phyloP scores from a whole-genome alignment of 2,329 filamentous ascomycete species.

The Parastagonospora avenae region DNA sequence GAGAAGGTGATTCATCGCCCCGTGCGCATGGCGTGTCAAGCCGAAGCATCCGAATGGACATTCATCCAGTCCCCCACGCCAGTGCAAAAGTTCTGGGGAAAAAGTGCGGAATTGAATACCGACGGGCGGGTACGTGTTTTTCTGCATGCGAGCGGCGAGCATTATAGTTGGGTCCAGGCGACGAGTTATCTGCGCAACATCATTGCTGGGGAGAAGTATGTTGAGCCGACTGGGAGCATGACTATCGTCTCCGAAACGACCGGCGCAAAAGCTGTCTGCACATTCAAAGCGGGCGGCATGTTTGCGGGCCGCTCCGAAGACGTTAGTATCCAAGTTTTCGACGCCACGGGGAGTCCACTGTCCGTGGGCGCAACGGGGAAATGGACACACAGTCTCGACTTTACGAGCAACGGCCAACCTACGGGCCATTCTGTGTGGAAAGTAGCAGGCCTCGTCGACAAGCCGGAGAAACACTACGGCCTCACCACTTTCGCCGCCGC shows the following conservation, averaged over 20 bases:
- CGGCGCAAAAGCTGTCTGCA: constrained; percentile 80
- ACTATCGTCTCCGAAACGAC: constrained; percentile 81
- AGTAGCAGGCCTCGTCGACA: constrained; percentile 76
- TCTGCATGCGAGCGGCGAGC: constrained; percentile 76
- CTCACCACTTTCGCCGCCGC: constrained; percentile 83
- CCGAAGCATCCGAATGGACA: constrained; percentile 84
- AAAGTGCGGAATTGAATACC: constrained; percentile 91
- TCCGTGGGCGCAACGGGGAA: constrained; percentile 76
- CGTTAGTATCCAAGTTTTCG: constrained; percentile 75
- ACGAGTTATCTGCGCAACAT: constrained; percentile 94
- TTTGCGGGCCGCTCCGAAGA: constrained; percentile 95
- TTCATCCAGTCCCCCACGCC: constrained; percentile 86
- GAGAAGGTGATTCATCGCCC: constrained; percentile 96
- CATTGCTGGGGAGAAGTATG: constrained; percentile 96
- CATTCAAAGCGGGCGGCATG: constrained; percentile 95
- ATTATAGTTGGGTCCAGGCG: constrained; percentile 86
- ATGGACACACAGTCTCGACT: constrained; percentile 77
- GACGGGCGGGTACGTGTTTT: constrained; percentile 83
- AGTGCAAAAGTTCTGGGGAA: constrained; percentile 98
- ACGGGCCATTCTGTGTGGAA: constrained; percentile 76
- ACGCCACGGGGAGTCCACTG: constrained; percentile 67
- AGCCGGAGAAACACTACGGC: constrained; percentile 81
- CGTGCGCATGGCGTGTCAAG: constrained; percentile 90
- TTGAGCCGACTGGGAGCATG: constrained; percentile 93
- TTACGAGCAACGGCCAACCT: constrained; percentile 66